Evolutionary conservation across 768 basidiomycete genomes (phyloP).

Genomic region (Boletus coccyginus): DNA sequence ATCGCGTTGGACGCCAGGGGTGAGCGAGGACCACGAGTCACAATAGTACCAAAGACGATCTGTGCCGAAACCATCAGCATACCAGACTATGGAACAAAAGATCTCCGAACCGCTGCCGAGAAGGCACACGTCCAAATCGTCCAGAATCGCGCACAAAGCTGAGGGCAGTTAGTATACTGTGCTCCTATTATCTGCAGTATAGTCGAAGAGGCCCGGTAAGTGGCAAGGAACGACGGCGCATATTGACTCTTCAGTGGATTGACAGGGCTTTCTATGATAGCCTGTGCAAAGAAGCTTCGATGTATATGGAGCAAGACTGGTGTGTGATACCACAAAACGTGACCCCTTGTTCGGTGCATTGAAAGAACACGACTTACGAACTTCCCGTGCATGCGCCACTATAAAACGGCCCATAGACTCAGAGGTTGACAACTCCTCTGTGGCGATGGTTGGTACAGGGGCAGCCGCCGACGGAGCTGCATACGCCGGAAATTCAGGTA

Average conservation of each 20-base stretch:
- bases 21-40: constrained; percentile 68
- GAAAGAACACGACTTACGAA: constrained; percentile 29
- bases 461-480: constrained; percentile 34
- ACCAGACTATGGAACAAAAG: background rate
- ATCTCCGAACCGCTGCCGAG: constrained; percentile 45
- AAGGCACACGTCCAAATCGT: constrained; percentile 61
- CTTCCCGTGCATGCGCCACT: constrained; percentile 35
- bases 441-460: constrained; percentile 10
- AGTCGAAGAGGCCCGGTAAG: constrained; percentile 55
- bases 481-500: constrained; percentile 46
- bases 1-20: constrained; percentile 67
- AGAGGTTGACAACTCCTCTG: constrained; percentile 15
- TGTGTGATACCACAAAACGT: background rate
- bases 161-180: constrained; percentile 47
- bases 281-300: constrained; percentile 68
- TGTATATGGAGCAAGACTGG: constrained; percentile 63
- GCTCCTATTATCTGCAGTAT: constrained; percentile 51
- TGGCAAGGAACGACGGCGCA: constrained; percentile 61
- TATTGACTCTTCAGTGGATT: constrained; percentile 68
- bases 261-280: constrained; percentile 61
- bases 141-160: constrained; percentile 55
- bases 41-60: constrained; percentile 80
- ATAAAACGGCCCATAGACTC: constrained; percentile 40
- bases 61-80: constrained; percentile 24
- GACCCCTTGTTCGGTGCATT: background rate